Evolutionary conservation across 2,329 filamentous ascomycete genomes (phyloP), one percentile per base, ranked within the genome.

Genomic region (Emericellopsis cladophorae): DNA sequence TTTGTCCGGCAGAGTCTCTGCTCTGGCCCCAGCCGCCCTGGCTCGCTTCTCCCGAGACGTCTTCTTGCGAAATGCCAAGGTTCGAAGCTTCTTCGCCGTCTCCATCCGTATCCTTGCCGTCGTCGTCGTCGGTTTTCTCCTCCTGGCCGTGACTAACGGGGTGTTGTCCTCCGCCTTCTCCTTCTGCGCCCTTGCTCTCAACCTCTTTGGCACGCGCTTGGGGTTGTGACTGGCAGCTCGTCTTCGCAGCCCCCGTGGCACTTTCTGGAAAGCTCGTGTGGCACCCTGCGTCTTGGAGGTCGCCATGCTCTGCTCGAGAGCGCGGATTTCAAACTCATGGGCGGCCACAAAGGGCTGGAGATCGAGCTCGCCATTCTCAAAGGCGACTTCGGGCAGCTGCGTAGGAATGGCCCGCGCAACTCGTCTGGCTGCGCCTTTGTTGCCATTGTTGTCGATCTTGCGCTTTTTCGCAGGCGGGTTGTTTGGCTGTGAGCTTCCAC

Each of bases 191-290:
- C 83, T 74, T 32, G 64, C 64, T 42, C 83, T 74, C 53, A 96
- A 62, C 46, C 87, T 68, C 54, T 81, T 82, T 3, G 92, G 92
- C 14, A 98, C 81, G 46, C 83, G 76, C 62, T 90, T 94, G 31
- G 84, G 84, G 71, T 98, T 95, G 62, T 98, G 92, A 58, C 88
- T 95, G 16, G 90, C 92, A 0, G 90, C 95, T 51, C 92, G 74
- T 48, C 92, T 72, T 48, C 92, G 72, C 72, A 98, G 65, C 39
- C 81, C 79, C 49, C 87, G 76, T 2, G 92, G 92, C 5, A 98
- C 84, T 50, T 86, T 77, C 59, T 98, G 92, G 54, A 96, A 96
- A 12, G 90, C 89, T 40, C 90, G 74, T 43, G 76, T 79, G 35
- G 74, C 66, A 41, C 67, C 64, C 32, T 66, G 64, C 5, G 63